These are phyloP conservation scores for Trichoderma sp. DNA, from an alignment of 2,329 filamentous ascomycete species.

Conservation along the genomic window DNA sequence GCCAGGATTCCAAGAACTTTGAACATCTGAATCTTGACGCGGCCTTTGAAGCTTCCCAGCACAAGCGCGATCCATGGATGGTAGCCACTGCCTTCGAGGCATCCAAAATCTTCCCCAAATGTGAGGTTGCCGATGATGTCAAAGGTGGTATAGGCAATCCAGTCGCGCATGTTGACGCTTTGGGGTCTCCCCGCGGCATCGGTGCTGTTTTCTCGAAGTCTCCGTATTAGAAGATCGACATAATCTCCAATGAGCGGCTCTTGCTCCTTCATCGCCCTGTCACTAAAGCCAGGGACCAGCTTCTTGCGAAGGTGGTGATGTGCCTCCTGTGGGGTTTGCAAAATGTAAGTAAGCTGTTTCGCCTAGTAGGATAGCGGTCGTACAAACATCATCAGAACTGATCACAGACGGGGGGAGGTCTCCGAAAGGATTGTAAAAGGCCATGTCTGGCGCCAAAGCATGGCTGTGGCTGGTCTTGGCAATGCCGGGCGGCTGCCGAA, in stretches of 20 bases:
- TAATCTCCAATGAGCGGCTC: conserved; percentile 39
- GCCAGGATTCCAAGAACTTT: not conserved
- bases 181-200: conserved; percentile 24
- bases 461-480: not conserved
- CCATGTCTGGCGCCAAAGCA: not conserved
- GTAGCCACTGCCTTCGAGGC: conserved; percentile 31
- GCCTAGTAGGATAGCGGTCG: too few relatives aligned
- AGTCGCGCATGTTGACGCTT: conserved; percentile 31
- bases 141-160: conserved; percentile 35
- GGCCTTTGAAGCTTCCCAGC: conserved; percentile 21
- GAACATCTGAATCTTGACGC: not conserved
- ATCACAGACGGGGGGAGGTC: conserved; percentile 19
- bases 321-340: not conserved
- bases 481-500: not conserved
- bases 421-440: not conserved
- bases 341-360: too few relatives aligned
- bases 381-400: not conserved
- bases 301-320: conserved; percentile 26
- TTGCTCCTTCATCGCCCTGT: conserved; percentile 32
- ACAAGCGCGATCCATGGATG: conserved; percentile 31
- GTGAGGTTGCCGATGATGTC: conserved; percentile 36
- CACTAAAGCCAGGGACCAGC: conserved; percentile 32
- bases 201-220: conserved; percentile 36
- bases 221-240: conserved; percentile 42
- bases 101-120: conserved; percentile 34